Base-by-base conservation (phyloP, 2,329 filamentous ascomycete species). In the Daldinia sp. region DNA sequence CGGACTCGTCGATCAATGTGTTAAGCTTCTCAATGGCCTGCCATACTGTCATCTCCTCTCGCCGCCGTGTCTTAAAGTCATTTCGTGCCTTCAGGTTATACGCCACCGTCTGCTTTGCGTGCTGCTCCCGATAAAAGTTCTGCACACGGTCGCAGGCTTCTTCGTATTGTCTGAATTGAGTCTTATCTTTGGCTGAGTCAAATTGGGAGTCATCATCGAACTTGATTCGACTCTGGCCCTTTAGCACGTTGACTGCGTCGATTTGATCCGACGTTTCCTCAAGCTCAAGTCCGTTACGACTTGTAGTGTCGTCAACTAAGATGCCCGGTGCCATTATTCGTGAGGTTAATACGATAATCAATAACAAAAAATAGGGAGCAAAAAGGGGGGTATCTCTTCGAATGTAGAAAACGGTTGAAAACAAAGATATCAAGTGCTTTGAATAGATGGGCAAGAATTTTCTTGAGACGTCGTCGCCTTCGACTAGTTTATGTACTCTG, bases 21-120 rank as follows among this genome's bases (percentile, higher is more conserved):
- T 97, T 93, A 77, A 97, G 90, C 81, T 93, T 94, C 87, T 97
- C 93, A 82, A 97, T 96, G 20, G 94, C 94, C 79, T 97, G 86
- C 94, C 93, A 97, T 79, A 97, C 86, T 69, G 90, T 91, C 92
- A 97, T 93, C 79, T 92, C 86, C 15, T 91, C 89, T 60, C 85
- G 82, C 44, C 75, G 76, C 18, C 92, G 88, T 71, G 85, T 86
- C 79, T 89, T 83, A 82, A 93, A 93, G 61, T 86, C 83, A 74
- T 91, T 89, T 62, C 94, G 92, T 13, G 92, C 93, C 70, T 90
- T 89, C 48, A 97, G 86, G 84, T 97, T 97, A 86, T 94, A 97
- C 9, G 92, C 89, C 0, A 93, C 89, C 54, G 91, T 94, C 80
- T 94, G 92, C 83, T 89, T 89, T 77, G 84, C 83, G 79, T 90